These are phyloP conservation scores for Venturiaceae sp. DNA, from an alignment of 2,329 filamentous ascomycete genomes.

Conservation along the genomic window DNA sequence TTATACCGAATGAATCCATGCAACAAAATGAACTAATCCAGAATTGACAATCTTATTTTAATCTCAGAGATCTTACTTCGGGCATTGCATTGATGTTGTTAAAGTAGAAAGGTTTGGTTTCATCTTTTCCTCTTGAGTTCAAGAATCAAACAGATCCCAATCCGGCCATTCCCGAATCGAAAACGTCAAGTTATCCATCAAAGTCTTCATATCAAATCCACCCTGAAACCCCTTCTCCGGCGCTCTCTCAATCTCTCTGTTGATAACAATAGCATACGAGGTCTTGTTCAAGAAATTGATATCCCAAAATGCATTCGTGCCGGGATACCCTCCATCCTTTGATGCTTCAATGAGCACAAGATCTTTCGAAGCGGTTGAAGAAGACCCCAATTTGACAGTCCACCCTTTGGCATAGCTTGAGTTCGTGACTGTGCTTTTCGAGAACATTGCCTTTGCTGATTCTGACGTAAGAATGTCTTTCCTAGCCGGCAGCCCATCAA, in stretches of 20 bases:
- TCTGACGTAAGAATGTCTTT: not conserved
- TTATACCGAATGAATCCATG: too few species aligned
- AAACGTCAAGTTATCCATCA: conserved; percentile 5
- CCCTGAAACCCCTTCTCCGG: not conserved
- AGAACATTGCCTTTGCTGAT: conserved; percentile 1
- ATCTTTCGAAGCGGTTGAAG: too few species aligned
- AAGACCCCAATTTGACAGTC: not conserved
- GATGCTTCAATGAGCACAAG: not conserved
- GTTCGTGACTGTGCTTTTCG: not conserved
- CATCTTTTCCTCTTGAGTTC: too few species aligned
- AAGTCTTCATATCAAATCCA: conserved; percentile 1
- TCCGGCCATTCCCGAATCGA: not conserved
- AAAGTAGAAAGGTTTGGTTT: too few species aligned
- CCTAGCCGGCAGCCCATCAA: not conserved
- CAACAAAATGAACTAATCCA: too few species aligned
- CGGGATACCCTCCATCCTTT: conserved; percentile 6
- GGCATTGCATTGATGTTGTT: too few species aligned
- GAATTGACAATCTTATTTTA: too few species aligned
- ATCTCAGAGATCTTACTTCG: too few species aligned
- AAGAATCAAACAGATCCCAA: conserved; percentile 1
- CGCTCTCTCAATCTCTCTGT: not conserved
- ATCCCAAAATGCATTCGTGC: not conserved
- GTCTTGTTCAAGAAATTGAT: conserved; percentile 7
- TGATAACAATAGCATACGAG: conserved; percentile 5
- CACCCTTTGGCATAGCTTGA: conserved; percentile 7